Base-by-base conservation (phyloP, 1,284 basidiomycete genomes). In the Puccinia novopanici region DNA sequence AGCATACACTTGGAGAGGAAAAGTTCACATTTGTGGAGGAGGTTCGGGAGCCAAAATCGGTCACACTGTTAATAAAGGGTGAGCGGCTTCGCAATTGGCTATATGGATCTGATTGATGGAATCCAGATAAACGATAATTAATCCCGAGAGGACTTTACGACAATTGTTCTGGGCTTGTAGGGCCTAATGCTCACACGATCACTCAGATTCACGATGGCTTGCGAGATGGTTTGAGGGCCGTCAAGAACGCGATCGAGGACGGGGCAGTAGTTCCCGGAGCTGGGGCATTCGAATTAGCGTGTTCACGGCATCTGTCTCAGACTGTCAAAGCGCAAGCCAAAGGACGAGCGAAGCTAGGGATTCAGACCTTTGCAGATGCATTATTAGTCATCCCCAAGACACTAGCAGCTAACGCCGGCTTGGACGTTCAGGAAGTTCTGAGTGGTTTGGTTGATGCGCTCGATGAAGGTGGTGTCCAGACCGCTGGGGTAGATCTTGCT, bases 11-110 rank as follows among this genome's bases (percentile, higher is more conserved):
- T 37, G 96, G 97, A 83, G 97, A 99, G 87, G 97, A 99, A 86
- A 99, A 99, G 86, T 99, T 90, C 87, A 99, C 97, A 0, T 99
- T 99, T 86, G 89, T 99, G 70, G 97, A 99, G 87, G 94, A 99
- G 82, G 95, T 97, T 86, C 93, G 92, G 87, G 91, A 92, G 81
- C 96, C 97, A n/a, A 95, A 94, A 89, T 93, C 91, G 82, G 97
- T 98, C 54, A 99, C 97, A 9, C 89, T 99, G 80, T 89, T 99
- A 82, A 93, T 99, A 88, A 98, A 98, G 87, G 95, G 94, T 88
- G 82, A 84, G 86, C 82, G 55, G 52, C 40, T 61, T 37, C 55
- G 42, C 27, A 42, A 37, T 24, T 77, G 8, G 27, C 27, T 17
- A 61, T 22, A 10, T 24, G 24, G 2, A 27, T 40, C 17, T 34